phyloP scores from a whole-genome alignment of 805 yeast species.

The Torulaspora delbrueckii region DNA sequence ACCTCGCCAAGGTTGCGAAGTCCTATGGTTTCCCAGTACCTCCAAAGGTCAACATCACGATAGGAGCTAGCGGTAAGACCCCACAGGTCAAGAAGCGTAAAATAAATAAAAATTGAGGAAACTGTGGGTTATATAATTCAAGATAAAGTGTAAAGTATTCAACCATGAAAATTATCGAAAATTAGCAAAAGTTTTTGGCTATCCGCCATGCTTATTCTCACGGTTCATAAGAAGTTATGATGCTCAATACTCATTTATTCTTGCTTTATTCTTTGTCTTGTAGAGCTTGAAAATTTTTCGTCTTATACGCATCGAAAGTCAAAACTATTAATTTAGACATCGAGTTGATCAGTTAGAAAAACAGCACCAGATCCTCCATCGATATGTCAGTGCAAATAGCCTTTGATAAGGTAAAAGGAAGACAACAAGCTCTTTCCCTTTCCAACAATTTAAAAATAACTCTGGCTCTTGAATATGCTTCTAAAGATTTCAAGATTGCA shows the following conservation, averaged over 20 bases:
- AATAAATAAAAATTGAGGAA: slow-evolving; percentile 14
- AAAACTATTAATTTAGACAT: not conserved
- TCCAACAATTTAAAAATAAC: slow-evolving; percentile 35
- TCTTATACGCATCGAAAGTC: not conserved
- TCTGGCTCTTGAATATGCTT: slow-evolving; percentile 28
- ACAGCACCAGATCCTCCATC: not conserved
- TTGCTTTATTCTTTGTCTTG: not conserved
- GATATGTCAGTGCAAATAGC: slow-evolving; percentile 25
- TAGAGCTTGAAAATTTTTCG: not conserved
- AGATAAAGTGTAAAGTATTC: slow-evolving; percentile 4
- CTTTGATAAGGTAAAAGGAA: slow-evolving; percentile 29
- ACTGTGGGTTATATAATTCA: not conserved
- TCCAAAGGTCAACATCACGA: slow-evolving; percentile 93
- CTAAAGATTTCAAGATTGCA: slow-evolving; percentile 22
- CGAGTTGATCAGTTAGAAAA: not conserved
- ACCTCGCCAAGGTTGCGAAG: slow-evolving; percentile 89
- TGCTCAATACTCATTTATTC: too few relatives aligned
- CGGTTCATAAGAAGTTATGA: too few relatives aligned
- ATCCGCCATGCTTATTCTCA: too few relatives aligned
- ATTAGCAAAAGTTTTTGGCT: not conserved
- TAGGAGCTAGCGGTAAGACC: slow-evolving; percentile 85
- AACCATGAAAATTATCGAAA: not conserved
- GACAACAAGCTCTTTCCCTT: slow-evolving; percentile 16
- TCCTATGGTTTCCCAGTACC: slow-evolving; percentile 93
- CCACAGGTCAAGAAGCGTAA: slow-evolving; percentile 30